Percentiles rank a stretch among this genome's conserved stretches.
Evolutionary conservation across 441 rosid genomes (phyloP).

Genomic region (Pelargonium exstipulatum): DNA sequence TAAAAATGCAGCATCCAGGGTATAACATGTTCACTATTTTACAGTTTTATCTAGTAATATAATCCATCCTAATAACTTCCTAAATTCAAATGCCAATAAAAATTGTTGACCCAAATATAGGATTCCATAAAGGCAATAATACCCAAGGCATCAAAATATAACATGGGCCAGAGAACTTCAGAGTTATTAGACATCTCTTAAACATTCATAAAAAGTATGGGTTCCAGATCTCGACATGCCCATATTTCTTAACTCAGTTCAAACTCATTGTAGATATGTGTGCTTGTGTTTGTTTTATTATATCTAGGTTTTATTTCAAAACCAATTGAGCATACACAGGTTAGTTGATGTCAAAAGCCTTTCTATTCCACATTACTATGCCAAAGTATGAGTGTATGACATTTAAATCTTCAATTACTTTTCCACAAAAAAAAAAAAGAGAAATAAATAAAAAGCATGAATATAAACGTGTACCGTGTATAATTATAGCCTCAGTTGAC

Average conservation of each 20-base stretch:
- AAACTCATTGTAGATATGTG: neutral
- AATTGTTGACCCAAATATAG: neutral
- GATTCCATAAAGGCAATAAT: neutral
- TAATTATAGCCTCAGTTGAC: neutral
- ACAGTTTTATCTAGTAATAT: neutral
- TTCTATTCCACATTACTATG: neutral
- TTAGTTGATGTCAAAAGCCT: neutral
- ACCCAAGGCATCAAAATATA: neutral
- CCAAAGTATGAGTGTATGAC: neutral
- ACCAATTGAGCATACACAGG: neutral
- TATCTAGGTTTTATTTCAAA: neutral
- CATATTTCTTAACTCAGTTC: neutral
- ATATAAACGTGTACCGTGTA: neutral
- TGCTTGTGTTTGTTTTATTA: constrained; percentile 4
- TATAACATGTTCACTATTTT: neutral
- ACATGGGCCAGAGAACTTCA: neutral
- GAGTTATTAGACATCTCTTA: neutral
- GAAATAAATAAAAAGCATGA: no score
- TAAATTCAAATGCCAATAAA: neutral
- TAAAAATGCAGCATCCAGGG: neutral
- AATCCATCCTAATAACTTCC: neutral
- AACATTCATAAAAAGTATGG: neutral
- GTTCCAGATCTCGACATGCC: neutral
- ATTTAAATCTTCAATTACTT: neutral
- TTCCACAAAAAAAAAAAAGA: no score